Evolutionary conservation across 306 rosid species (phyloP).

Genomic region (Malus asiatica): DNA sequence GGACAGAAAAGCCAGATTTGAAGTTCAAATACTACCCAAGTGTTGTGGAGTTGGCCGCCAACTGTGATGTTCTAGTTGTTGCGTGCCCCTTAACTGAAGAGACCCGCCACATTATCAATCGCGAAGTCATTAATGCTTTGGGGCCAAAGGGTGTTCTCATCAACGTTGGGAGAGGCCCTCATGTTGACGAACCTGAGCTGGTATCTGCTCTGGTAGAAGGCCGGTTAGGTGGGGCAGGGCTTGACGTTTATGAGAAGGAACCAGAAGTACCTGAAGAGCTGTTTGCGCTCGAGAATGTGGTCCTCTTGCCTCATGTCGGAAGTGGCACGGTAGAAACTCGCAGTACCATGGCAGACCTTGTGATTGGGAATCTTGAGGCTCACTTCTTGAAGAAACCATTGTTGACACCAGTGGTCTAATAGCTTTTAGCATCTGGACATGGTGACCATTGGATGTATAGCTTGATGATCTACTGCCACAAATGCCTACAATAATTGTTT

Average conservation of each 20-base stretch:
- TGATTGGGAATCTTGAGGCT: conserved; percentile 66
- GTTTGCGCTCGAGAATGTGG: conserved; percentile 67
- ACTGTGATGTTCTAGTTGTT: conserved; percentile 65
- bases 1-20: conserved; percentile 46
- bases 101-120: conserved; percentile 56
- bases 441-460: neutral
- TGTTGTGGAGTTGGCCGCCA: conserved; percentile 67
- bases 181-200: conserved; percentile 64
- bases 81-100: conserved; percentile 65
- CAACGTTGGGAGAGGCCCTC: conserved; percentile 84
- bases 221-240: conserved; percentile 77
- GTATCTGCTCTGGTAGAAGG: conserved; percentile 74
- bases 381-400: conserved; percentile 67
- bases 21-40: conserved; percentile 68
- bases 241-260: conserved; percentile 76
- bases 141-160: conserved; percentile 74
- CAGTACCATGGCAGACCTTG: conserved; percentile 66
- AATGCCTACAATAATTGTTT: neutral
- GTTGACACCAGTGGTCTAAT: conserved; percentile 52
- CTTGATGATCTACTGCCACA: neutral
- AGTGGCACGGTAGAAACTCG: conserved; percentile 68
- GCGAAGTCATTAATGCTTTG: conserved; percentile 60
- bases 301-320: conserved; percentile 69
- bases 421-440: neutral
- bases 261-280: conserved; percentile 70